phyloP scores from a whole-genome alignment of 2,329 filamentous ascomycete genomes.

The Fusarium protoensiforme region DNA sequence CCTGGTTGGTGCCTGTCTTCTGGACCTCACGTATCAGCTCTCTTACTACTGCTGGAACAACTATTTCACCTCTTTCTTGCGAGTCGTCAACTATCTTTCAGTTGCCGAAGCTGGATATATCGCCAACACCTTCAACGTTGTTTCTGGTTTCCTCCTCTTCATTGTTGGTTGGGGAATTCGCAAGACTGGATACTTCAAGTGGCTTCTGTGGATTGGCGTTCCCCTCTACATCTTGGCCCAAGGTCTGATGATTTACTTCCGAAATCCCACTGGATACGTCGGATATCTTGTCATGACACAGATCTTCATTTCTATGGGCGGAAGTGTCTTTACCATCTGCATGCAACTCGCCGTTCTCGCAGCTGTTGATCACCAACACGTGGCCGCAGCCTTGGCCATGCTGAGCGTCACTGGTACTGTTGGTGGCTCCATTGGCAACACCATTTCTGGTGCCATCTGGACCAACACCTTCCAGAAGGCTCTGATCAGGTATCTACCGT shows the following conservation, averaged over 20 bases:
- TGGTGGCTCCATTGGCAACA: not conserved
- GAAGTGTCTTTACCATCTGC: not conserved
- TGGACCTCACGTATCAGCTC: not conserved
- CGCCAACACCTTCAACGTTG: slow-evolving; percentile 3
- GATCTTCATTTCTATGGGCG: slow-evolving; percentile 1
- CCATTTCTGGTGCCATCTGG: slow-evolving; percentile 9
- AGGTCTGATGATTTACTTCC: slow-evolving; percentile 9
- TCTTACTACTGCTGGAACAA: slow-evolving; percentile 12
- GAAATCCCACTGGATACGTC: not conserved
- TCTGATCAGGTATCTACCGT: not conserved
- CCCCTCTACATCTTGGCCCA: slow-evolving; percentile 6
- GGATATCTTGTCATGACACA: slow-evolving; percentile 9
- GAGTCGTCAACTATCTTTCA: slow-evolving; percentile 1
- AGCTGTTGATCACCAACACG: slow-evolving; percentile 3
- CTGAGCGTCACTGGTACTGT: not conserved
- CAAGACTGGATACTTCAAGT: slow-evolving; percentile 6
- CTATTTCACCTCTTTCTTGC: slow-evolving; percentile 7
- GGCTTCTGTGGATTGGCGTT: slow-evolving; percentile 7
- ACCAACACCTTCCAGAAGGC: not conserved
- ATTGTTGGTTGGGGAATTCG: slow-evolving; percentile 3
- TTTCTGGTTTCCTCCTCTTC: not conserved
- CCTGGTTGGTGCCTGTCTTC: slow-evolving; percentile 12
- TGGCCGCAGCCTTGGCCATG: slow-evolving; percentile 1
- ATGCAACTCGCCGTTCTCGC: slow-evolving; percentile 4
- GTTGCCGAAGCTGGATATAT: slow-evolving; percentile 5